A percentile compares a stretch with the other conserved stretches of the same genome.
Conservation (phyloP, 305 asterid species). For the Fraxinus sp. region DNA sequence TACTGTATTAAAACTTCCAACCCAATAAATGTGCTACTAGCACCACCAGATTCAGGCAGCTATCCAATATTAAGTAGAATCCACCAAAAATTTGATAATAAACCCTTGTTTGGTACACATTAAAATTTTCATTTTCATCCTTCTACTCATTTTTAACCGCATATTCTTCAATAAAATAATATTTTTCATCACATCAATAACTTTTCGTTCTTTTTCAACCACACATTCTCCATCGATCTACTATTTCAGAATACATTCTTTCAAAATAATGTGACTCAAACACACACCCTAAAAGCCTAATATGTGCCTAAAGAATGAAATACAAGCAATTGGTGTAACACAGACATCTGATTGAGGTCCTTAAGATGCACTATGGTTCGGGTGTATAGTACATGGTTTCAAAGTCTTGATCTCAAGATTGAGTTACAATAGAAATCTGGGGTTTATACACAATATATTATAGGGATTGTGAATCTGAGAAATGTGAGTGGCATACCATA, state of each 20-base stretch:
- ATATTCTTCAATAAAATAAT: no score
- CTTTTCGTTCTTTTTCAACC: no score
- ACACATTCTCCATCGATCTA: no score
- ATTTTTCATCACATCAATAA: no score
- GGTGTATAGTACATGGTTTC: background rate
- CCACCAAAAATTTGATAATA: background rate
- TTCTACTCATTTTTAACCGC: no score
- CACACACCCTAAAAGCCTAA: background rate
- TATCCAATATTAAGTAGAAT: background rate
- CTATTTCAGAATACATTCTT: no score
- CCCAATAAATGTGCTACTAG: slow-evolving; percentile 3
- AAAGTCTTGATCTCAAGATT: background rate
- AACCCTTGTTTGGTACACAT: background rate
- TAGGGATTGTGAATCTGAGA: background rate
- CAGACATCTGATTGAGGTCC: background rate
- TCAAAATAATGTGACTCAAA: no score
- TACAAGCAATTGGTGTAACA: background rate
- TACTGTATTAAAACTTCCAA: background rate
- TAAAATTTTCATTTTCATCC: no score
- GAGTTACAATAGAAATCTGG: background rate
- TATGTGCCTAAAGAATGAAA: background rate
- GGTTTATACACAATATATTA: background rate
- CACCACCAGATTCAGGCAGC: background rate
- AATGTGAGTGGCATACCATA: slow-evolving; percentile 47
- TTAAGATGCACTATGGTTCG: background rate